Percentiles rank a stretch among this genome's conserved stretches.
Evolutionary conservation across 1,139 yeast species (phyloP).

Genomic region (Saccharomycopsis crataegensis): DNA sequence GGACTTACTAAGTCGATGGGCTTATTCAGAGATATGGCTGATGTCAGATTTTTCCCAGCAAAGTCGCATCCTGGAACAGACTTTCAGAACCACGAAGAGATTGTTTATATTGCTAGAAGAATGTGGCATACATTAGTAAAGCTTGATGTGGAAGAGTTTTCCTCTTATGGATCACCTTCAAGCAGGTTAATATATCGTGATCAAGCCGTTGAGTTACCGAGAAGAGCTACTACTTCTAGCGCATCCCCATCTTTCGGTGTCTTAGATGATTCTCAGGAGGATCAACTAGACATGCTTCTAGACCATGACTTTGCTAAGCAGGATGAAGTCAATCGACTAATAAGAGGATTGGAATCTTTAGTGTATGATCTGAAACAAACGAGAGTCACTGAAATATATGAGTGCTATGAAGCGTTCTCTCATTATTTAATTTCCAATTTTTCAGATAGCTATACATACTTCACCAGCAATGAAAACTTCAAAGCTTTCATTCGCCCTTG

Average conservation of each 20-base stretch:
- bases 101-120: conserved; percentile 1
- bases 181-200: not conserved
- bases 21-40: conserved; percentile 9
- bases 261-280: not conserved
- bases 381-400: not conserved
- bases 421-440: not conserved
- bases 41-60: not conserved
- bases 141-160: conserved; percentile 1
- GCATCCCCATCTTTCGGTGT: not conserved
- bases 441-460: conserved; percentile 4
- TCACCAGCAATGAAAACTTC: conserved; percentile 7
- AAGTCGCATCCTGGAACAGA: conserved; percentile 10
- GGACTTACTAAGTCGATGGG: conserved; percentile 4
- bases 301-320: not conserved
- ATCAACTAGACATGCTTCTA: not conserved
- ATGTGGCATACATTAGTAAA: conserved; percentile 3
- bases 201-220: not conserved
- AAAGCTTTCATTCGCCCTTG: not conserved
- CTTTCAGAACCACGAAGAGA: not conserved
- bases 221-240: not conserved
- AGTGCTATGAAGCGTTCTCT: not conserved
- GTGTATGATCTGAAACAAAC: not conserved
- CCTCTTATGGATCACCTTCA: conserved; percentile 4
- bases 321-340: not conserved
- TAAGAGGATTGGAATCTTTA: not conserved